Conservation (phyloP, 2,329 filamentous ascomycete genomes). For the Microcyclosporella mali region DNA sequence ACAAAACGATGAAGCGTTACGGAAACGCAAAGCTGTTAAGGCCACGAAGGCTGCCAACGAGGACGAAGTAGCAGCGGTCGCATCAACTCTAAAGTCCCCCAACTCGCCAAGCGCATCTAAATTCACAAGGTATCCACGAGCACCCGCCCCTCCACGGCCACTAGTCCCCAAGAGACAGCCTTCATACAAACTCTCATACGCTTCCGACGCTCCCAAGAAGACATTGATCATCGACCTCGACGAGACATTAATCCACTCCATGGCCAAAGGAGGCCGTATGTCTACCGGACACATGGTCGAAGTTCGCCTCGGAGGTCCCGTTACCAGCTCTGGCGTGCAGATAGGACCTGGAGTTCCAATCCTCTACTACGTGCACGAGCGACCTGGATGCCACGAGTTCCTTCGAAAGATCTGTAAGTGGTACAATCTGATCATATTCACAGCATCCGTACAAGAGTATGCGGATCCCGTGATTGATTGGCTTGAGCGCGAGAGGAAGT, state of each 20-base stretch:
- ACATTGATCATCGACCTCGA: constrained; percentile 93
- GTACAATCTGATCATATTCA: constrained; percentile 97
- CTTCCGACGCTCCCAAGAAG: constrained; percentile 65
- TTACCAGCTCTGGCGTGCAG: constrained; percentile 19
- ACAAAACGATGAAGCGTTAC: constrained; percentile 68
- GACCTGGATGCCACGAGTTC: constrained; percentile 95
- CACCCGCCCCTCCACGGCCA: constrained; percentile 80
- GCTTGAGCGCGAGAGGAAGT: constrained; percentile 94
- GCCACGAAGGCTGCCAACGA: constrained; percentile 31
- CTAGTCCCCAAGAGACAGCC: constrained; percentile 83
- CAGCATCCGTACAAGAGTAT: constrained; percentile 95
- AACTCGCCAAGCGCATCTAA: constrained; percentile 64
- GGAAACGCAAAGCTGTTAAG: constrained; percentile 66
- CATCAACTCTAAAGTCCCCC: constrained; percentile 84
- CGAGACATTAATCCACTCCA: constrained; percentile 95
- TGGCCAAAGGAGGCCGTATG: constrained; percentile 93
- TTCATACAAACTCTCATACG: constrained; percentile 65
- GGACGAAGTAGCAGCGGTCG: constrained; percentile 44
- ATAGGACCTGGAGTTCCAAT: constrained; percentile 89
- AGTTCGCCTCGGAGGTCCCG: constrained; percentile 46
- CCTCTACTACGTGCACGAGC: constrained; percentile 97
- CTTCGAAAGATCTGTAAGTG: constrained; percentile 89
- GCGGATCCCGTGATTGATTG: constrained; percentile 98
- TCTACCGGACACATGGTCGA: constrained; percentile 98
- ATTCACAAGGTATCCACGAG: constrained; percentile 83